A percentile compares a stretch with the other conserved stretches of the same genome.
These are phyloP conservation scores for Malus domestica DNA, from an alignment of 306 rosid species.

Conservation along the genomic window ASM211411v1 NC_041795.1:15618501-15619000, in stretches of 20 bases:
- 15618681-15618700: neutral
- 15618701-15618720: neutral
- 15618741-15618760: neutral
- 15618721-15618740: neutral
- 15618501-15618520: neutral
- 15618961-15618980: neutral
- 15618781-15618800: neutral
- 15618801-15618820: neutral
- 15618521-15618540: neutral
- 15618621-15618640: neutral
- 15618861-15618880: neutral
- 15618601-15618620: neutral
- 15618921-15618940: neutral
- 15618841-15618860: neutral
- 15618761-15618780: neutral
- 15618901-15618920: neutral
- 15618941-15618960: neutral
- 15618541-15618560: neutral
- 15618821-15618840: neutral
- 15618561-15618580: neutral
- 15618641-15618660: neutral
- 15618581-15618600: neutral
- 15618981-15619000: neutral
- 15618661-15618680: neutral
- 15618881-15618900: neutral